These are phyloP conservation scores for Hyaloscypha variabilis DNA, from an alignment of 495 filamentous ascomycete species.

Conservation along the genomic window DNA sequence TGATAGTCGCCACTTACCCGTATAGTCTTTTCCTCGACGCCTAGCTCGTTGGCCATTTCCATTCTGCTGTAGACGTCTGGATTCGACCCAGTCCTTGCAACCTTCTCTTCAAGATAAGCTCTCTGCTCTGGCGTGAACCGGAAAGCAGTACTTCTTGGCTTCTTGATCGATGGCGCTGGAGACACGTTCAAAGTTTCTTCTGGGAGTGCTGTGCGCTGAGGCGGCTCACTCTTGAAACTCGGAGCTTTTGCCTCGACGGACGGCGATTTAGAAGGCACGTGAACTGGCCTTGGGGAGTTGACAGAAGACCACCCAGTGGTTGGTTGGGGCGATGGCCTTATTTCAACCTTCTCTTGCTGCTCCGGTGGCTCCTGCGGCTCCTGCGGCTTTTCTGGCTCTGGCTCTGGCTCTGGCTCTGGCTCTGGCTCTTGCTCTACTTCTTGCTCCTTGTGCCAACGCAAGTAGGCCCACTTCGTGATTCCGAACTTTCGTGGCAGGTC, in stretches of 20 bases:
- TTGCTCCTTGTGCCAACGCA: neutral
- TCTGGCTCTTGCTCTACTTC: neutral
- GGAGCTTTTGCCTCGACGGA: neutral
- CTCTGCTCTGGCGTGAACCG: neutral
- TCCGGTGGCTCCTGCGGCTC: neutral
- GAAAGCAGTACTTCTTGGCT: neutral
- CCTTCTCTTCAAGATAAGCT: constrained; percentile 3
- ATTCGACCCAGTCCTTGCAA: constrained; percentile 2
- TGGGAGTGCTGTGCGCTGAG: neutral
- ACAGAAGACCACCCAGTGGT: neutral
- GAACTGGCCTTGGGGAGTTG: neutral
- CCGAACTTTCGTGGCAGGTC: neutral
- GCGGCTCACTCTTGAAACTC: neutral
- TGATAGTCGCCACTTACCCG: neutral
- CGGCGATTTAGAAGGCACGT: neutral
- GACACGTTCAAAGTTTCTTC: neutral
- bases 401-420: neutral
- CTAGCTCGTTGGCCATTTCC: constrained; percentile 13
- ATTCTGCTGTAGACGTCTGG: constrained; percentile 4
- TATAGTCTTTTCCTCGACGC: constrained; percentile 7
- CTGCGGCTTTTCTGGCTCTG: neutral
- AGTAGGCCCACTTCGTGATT: neutral
- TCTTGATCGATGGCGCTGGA: neutral
- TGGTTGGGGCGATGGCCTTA: neutral
- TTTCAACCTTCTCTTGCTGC: neutral